Evolutionary conservation across 371 early-diverging fungal genomes (phyloP).

Genomic region (Umbelopsis sp.): DNA sequence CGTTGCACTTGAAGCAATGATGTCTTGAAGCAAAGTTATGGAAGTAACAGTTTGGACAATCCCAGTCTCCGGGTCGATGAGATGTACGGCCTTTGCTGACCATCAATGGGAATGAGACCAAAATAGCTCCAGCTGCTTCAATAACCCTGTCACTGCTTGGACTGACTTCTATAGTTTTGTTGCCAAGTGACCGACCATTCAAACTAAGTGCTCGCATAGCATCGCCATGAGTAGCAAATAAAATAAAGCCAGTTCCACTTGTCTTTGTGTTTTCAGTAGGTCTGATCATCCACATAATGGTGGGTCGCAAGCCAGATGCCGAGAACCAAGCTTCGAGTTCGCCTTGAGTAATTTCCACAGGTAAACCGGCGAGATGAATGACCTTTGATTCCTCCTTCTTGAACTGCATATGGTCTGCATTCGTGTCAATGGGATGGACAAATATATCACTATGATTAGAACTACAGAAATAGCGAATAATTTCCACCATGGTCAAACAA

Average conservation of each 20-base stretch:
- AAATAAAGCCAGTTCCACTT: slow-evolving; percentile 63
- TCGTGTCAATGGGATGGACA: slow-evolving; percentile 68
- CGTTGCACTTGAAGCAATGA: slow-evolving; percentile 73
- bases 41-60: slow-evolving; percentile 72
- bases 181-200: slow-evolving; percentile 71
- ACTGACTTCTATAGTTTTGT: slow-evolving; percentile 68
- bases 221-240: slow-evolving; percentile 62
- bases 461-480: slow-evolving; percentile 56
- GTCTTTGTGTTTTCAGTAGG: slow-evolving; percentile 53
- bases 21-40: slow-evolving; percentile 77
- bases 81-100: slow-evolving; percentile 36
- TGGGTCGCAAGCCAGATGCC: slow-evolving; percentile 59
- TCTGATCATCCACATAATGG: slow-evolving; percentile 58
- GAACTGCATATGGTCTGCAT: slow-evolving; percentile 67
- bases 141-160: slow-evolving; percentile 64
- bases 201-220: slow-evolving; percentile 64
- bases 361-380: slow-evolving; percentile 65
- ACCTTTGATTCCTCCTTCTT: slow-evolving; percentile 69
- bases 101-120: slow-evolving; percentile 64
- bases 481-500: slow-evolving; percentile 62
- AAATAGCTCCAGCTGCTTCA: slow-evolving; percentile 56
- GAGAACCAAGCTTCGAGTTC: slow-evolving; percentile 72
- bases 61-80: slow-evolving; percentile 76
- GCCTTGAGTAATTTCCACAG: slow-evolving; percentile 65
- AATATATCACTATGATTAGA: slow-evolving; percentile 66